A percentile compares a stretch with the other conserved stretches of the same genome.
Evolutionary conservation across 805 yeast genomes (phyloP).

Genomic region (Pichia heedii): DNA sequence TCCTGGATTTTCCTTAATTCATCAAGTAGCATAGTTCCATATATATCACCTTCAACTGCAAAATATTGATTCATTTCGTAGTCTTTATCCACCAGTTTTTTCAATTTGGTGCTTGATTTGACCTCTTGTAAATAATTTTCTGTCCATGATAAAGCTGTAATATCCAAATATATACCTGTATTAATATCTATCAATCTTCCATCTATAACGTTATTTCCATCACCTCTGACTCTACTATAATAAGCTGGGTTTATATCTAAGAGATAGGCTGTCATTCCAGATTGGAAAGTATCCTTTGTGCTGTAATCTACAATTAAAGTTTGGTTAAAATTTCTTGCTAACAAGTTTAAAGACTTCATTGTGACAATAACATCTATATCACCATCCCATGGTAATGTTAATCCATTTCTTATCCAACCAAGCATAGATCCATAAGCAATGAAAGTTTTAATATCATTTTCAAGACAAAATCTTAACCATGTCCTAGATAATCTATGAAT

Average conservation of each 20-base stretch:
- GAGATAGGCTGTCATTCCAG: slow-evolving; percentile 26
- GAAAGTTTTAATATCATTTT: slow-evolving; percentile 44
- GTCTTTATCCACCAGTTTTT: slow-evolving; percentile 14
- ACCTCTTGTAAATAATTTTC: slow-evolving; percentile 6
- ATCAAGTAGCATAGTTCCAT: slow-evolving; percentile 2
- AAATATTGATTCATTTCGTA: slow-evolving; percentile 10
- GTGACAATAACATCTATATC: slow-evolving; percentile 59
- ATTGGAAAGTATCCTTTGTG: slow-evolving; percentile 7
- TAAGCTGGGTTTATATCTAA: slow-evolving; percentile 29
- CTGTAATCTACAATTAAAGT: slow-evolving; percentile 37
- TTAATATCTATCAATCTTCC: slow-evolving; percentile 45
- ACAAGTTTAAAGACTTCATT: slow-evolving; percentile 31
- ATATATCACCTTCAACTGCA: slow-evolving; percentile 41
- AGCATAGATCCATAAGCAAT: slow-evolving; percentile 55
- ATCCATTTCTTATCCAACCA: slow-evolving; percentile 55
- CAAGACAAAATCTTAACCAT: slow-evolving; percentile 43
- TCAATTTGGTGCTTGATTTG: slow-evolving; percentile 2
- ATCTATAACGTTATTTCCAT: slow-evolving; percentile 44
- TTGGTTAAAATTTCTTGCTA: slow-evolving; percentile 42
- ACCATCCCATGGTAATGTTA: slow-evolving; percentile 51
- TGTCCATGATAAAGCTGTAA: slow-evolving; percentile 29
- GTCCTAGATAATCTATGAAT: slow-evolving; percentile 43
- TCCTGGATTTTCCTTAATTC: slow-evolving; percentile 26
- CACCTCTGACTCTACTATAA: slow-evolving; percentile 30
- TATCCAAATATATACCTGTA: slow-evolving; percentile 39